Evolutionary conservation across 805 yeast genomes (phyloP).

Genomic region (Candida boidinii): DNA sequence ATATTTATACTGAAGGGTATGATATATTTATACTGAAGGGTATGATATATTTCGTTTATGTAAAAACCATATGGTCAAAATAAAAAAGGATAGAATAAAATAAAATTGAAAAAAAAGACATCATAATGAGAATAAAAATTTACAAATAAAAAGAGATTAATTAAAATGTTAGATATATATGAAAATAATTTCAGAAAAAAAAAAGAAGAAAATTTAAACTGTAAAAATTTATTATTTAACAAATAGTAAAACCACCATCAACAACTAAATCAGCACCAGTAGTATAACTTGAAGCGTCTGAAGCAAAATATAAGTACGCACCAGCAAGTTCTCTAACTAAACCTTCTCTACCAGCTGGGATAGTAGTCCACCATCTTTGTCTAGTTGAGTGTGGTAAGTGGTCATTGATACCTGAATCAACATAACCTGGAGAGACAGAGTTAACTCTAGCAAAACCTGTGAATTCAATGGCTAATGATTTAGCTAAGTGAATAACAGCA

Average conservation of each 20-base stretch:
- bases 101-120: too few relatives aligned
- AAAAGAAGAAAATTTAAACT: too few relatives aligned
- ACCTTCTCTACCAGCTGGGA: constrained; percentile 42
- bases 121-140: too few relatives aligned
- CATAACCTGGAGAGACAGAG: constrained; percentile 45
- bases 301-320: constrained; percentile 43
- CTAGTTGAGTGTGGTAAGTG: constrained; percentile 16
- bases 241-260: constrained; percentile 41
- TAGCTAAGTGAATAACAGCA: constrained; percentile 37
- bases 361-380: constrained; percentile 22
- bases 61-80: too few relatives aligned
- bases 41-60: too few relatives aligned
- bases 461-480: constrained; percentile 40
- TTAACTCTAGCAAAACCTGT: constrained; percentile 43
- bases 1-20: too few relatives aligned
- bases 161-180: too few relatives aligned
- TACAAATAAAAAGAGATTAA: too few relatives aligned
- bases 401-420: constrained; percentile 35
- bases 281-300: constrained; percentile 42
- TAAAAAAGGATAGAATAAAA: too few relatives aligned
- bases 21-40: too few relatives aligned
- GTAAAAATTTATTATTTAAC: constrained; percentile 10
- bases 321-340: constrained; percentile 40
- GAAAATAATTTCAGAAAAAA: too few relatives aligned
- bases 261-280: constrained; percentile 41